Evolutionary conservation across 306 rosid species (phyloP).

Genomic region (Lathyrus oleraceus): DNA sequence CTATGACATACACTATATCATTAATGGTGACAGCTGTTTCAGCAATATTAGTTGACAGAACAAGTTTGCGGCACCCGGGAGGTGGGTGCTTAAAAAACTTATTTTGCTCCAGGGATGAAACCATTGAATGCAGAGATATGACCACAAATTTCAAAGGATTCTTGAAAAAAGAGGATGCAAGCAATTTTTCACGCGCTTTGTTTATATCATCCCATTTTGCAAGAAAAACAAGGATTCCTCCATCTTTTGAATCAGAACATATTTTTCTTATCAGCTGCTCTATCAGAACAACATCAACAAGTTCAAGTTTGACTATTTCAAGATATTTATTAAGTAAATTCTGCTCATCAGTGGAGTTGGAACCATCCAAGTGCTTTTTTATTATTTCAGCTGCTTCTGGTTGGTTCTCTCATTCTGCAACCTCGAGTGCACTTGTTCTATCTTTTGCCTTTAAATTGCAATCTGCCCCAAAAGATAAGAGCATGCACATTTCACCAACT

Average conservation of each 20-base stretch:
- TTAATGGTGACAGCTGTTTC: constrained; percentile 96
- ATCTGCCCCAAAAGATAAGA: constrained; percentile 78
- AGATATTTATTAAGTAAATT: constrained; percentile 61
- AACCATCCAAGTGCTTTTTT: constrained; percentile 55
- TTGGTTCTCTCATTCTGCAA: constrained; percentile 66
- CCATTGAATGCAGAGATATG: constrained; percentile 82
- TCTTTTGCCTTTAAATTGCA: constrained; percentile 65
- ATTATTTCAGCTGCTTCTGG: constrained; percentile 61
- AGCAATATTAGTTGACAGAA: constrained; percentile 92
- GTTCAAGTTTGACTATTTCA: constrained; percentile 56
- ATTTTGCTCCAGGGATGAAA: constrained; percentile 77
- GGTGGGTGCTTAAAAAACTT: constrained; percentile 67
- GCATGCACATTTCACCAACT: constrained; percentile 73
- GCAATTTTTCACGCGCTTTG: constrained; percentile 63
- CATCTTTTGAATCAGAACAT: constrained; percentile 75
- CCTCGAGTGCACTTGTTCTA: constrained; percentile 67
- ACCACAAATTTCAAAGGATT: constrained; percentile 51
- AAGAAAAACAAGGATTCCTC: constrained; percentile 91
- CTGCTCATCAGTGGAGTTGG: constrained; percentile 52
- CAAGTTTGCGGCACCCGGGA: constrained; percentile 81
- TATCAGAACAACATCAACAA: constrained; percentile 67
- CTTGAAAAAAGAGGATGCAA: constrained; percentile 56
- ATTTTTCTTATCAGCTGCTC: constrained; percentile 72
- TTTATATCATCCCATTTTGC: constrained; percentile 98
- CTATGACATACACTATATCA: constrained; percentile 89